A percentile compares a stretch with the other conserved stretches of the same genome.
Evolutionary conservation across 371 early-diverging fungal species (phyloP).

Genomic region (Mortierella sp.): DNA sequence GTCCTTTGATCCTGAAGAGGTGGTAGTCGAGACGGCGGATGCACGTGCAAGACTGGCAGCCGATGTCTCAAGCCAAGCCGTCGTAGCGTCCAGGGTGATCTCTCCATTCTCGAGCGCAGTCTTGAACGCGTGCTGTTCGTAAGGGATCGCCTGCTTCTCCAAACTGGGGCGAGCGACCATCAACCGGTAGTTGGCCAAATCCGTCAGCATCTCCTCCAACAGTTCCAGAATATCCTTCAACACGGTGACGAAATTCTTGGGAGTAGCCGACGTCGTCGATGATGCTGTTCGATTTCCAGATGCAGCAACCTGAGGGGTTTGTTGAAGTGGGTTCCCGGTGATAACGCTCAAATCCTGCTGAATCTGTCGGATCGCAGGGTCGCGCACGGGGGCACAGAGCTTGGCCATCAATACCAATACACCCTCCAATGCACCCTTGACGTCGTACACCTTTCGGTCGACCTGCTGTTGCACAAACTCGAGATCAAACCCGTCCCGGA

Average conservation of each 20-base stretch:
- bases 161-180: conserved; percentile 39
- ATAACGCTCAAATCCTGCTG: conserved; percentile 21
- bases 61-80: conserved; percentile 30
- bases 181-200: conserved; percentile 45
- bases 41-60: neutral
- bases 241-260: conserved; percentile 43
- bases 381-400: conserved; percentile 50
- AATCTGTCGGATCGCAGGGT: conserved; percentile 21
- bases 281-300: neutral
- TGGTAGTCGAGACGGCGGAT: neutral
- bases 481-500: conserved; percentile 38
- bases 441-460: conserved; percentile 38
- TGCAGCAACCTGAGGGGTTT: neutral
- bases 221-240: conserved; percentile 34
- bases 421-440: conserved; percentile 23
- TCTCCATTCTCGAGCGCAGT: conserved; percentile 21
- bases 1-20: neutral
- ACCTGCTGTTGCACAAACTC: conserved; percentile 55
- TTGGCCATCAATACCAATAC: conserved; percentile 35
- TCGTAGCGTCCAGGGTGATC: conserved; percentile 20
- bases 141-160: conserved; percentile 52
- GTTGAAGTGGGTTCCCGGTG: conserved; percentile 1
- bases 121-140: conserved; percentile 40
- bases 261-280: conserved; percentile 14
- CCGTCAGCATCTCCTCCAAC: conserved; percentile 52